These are phyloP conservation scores for Colletotrichum tropicale DNA, from an alignment of 2,329 filamentous ascomycete species.

Conservation along the genomic window DNA sequence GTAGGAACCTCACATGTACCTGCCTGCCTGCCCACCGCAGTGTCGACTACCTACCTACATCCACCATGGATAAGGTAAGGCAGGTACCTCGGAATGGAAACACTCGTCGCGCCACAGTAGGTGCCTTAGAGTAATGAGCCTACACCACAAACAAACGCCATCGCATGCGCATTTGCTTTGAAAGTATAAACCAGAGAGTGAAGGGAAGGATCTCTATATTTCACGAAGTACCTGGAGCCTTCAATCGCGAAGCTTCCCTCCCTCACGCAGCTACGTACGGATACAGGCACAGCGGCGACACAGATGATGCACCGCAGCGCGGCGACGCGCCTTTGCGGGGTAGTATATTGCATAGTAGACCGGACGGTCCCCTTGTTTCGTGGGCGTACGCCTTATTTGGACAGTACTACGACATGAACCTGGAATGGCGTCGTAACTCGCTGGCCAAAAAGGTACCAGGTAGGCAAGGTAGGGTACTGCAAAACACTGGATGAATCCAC, in stretches of 20 bases:
- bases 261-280: neutral
- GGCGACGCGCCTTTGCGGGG: neutral
- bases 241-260: neutral
- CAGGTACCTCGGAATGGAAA: neutral
- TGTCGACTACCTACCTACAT: neutral
- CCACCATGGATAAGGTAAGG: neutral
- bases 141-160: neutral
- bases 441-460: neutral
- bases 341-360: neutral
- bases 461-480: neutral
- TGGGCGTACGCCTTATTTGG: neutral
- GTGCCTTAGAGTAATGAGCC: neutral
- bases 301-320: neutral
- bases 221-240: no score
- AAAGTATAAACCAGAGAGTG: neutral
- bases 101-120: neutral
- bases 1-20: neutral
- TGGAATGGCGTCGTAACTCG: neutral
- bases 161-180: neutral
- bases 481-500: neutral
- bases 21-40: neutral
- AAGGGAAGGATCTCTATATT: neutral
- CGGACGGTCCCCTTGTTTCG: neutral
- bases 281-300: neutral
- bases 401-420: neutral